These are phyloP conservation scores for Taphrina pruni DNA, from an alignment of 1,139 yeast species.

Conservation along the genomic window DNA sequence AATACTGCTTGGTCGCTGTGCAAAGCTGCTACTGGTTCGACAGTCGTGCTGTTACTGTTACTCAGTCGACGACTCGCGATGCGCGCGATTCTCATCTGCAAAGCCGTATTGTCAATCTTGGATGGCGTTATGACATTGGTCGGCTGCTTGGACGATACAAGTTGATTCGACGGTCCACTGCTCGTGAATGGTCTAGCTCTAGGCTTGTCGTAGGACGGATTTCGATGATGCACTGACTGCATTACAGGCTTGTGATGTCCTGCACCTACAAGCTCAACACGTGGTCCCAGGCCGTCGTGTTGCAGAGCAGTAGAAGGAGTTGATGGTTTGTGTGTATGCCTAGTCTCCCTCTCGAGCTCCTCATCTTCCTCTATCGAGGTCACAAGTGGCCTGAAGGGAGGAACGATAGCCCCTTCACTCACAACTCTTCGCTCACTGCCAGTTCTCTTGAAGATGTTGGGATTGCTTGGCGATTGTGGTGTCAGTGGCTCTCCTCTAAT, in stretches of 20 bases:
- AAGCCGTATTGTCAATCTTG: neutral
- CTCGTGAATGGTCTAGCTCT: neutral
- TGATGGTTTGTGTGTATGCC: neutral
- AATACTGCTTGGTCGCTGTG: neutral
- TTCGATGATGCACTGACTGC: neutral
- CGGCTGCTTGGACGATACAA: neutral
- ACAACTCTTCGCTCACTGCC: conserved; percentile 34
- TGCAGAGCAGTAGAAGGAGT: neutral
- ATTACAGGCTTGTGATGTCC: neutral
- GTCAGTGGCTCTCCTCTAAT: conserved; percentile 1
- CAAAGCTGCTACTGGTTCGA: neutral
- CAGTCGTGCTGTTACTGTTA: neutral
- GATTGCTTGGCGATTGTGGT: conserved; percentile 3
- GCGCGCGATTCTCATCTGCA: conserved; percentile 1
- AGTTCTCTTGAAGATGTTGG: neutral
- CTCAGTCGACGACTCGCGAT: neutral
- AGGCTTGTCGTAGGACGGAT: neutral
- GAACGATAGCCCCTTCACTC: conserved; percentile 33
- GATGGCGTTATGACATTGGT: neutral
- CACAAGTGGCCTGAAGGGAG: conserved; percentile 15
- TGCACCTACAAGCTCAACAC: conserved; percentile 12
- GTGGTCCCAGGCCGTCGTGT: conserved; percentile 4
- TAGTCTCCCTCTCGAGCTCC: neutral
- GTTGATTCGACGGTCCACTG: neutral
- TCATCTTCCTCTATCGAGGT: conserved; percentile 35